A percentile compares a stretch with the other conserved stretches of the same genome.
These are phyloP conservation scores for Torulaspora delbrueckii DNA, from an alignment of 805 yeast species.

Conservation along the genomic window DNA sequence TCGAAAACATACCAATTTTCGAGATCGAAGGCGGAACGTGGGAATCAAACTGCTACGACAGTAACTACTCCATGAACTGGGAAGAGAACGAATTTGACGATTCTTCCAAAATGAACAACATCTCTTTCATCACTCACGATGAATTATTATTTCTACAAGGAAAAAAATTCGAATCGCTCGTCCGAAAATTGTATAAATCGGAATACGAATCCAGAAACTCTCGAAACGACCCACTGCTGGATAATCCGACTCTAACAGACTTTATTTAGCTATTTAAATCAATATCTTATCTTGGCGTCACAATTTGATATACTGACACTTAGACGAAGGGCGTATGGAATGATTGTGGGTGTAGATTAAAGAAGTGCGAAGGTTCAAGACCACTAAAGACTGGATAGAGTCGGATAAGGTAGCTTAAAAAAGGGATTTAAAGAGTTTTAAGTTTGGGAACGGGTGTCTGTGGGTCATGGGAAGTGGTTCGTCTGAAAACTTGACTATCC, in stretches of 20 bases:
- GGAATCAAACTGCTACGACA: slow-evolving; percentile 23
- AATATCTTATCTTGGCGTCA: slow-evolving; percentile 2
- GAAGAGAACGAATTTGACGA: slow-evolving; percentile 34
- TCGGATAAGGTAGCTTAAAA: neutral
- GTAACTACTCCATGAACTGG: slow-evolving; percentile 29
- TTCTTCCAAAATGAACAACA: slow-evolving; percentile 3
- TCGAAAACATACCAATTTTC: slow-evolving; percentile 49
- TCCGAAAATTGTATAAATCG: slow-evolving; percentile 20
- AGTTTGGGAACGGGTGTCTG: neutral
- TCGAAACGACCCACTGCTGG: slow-evolving; percentile 6
- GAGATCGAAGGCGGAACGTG: slow-evolving; percentile 17
- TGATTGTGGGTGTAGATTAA: slow-evolving; percentile 6
- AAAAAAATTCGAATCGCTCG: slow-evolving; percentile 24
- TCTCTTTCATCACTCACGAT: slow-evolving; percentile 17
- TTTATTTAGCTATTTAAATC: slow-evolving; percentile 8
- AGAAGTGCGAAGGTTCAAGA: neutral
- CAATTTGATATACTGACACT: slow-evolving; percentile 1
- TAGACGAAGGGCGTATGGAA: neutral
- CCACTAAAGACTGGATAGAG: neutral
- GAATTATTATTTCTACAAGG: slow-evolving; percentile 27
- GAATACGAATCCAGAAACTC: slow-evolving; percentile 9
- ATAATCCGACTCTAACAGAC: slow-evolving; percentile 10
- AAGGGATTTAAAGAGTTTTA: neutral
- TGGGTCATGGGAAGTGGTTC: slow-evolving; percentile 6
- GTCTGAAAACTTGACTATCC: slow-evolving; percentile 23